phyloP scores from a whole-genome alignment of 768 basidiomycete genomes.

The Podaxis sp. region DNA sequence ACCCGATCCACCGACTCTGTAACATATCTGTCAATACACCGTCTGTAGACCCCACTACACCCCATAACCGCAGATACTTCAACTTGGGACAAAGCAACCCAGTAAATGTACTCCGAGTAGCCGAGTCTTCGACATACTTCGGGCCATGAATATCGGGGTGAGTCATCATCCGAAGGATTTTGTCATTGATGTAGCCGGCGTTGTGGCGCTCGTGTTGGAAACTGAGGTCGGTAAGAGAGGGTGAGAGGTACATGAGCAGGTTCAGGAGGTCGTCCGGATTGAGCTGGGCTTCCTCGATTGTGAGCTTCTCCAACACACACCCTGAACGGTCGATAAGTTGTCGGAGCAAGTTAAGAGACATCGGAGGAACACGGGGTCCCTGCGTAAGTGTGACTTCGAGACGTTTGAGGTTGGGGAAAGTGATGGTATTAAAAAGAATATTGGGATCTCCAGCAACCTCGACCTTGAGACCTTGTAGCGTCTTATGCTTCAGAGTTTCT shows the following conservation, averaged over 20 bases:
- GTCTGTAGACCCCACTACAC: conserved; percentile 25
- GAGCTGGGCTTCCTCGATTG: conserved; percentile 12
- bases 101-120: neutral
- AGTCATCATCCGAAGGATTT: conserved; percentile 22
- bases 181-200: conserved; percentile 10
- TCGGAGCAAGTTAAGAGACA: conserved; percentile 6
- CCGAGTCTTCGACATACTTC: conserved; percentile 13
- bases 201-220: conserved; percentile 14
- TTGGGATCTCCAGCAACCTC: conserved; percentile 22
- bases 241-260: conserved; percentile 10
- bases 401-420: conserved; percentile 25
- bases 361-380: conserved; percentile 14
- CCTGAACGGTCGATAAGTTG: conserved; percentile 13
- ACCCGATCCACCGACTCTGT: conserved; percentile 24
- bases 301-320: conserved; percentile 12
- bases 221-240: conserved; percentile 13
- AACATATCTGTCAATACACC: conserved; percentile 31
- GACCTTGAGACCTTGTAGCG: conserved; percentile 22
- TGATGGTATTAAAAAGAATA: conserved; percentile 23
- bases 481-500: conserved; percentile 17
- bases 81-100: conserved; percentile 22
- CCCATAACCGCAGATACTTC: conserved; percentile 24
- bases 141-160: conserved; percentile 23
- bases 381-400: conserved; percentile 21
- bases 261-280: conserved; percentile 11